Conservation (phyloP, 345 rosid genomes). For the Lumnitzera racemosa region DNA sequence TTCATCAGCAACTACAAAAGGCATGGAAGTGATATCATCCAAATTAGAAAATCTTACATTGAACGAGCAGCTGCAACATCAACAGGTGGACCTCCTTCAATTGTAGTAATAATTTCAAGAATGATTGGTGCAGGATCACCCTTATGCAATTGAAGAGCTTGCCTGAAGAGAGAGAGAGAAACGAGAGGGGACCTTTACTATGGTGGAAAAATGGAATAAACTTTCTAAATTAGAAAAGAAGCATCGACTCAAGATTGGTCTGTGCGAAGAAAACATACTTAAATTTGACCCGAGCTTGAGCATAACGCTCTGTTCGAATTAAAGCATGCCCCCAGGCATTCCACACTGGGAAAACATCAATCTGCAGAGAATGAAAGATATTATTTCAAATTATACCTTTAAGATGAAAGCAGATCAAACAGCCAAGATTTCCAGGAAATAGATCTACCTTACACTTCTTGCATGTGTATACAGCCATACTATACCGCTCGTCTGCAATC, state of each 20-base stretch:
- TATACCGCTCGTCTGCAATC: constrained; percentile 83
- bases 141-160: constrained; percentile 79
- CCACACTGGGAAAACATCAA: constrained; percentile 95
- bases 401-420: neutral
- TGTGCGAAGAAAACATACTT: constrained; percentile 37
- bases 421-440: constrained; percentile 3
- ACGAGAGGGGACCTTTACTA: neutral
- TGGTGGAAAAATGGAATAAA: neutral
- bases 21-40: neutral
- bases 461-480: constrained; percentile 98
- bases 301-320: constrained; percentile 83
- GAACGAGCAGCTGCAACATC: constrained; percentile 87
- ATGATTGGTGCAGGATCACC: constrained; percentile 66
- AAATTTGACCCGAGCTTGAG: constrained; percentile 92
- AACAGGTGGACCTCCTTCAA: constrained; percentile 95
- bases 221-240: neutral
- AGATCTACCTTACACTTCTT: constrained; percentile 83
- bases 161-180: constrained; percentile 49
- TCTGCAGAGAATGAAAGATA: constrained; percentile 35
- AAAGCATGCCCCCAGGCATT: constrained; percentile 99
- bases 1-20: neutral
- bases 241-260: no score
- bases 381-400: neutral
- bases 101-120: constrained; percentile 79
- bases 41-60: constrained; percentile 46